Evolutionary conservation across 768 basidiomycete genomes (phyloP).

Genomic region (Psilocybe cubensis): DNA sequence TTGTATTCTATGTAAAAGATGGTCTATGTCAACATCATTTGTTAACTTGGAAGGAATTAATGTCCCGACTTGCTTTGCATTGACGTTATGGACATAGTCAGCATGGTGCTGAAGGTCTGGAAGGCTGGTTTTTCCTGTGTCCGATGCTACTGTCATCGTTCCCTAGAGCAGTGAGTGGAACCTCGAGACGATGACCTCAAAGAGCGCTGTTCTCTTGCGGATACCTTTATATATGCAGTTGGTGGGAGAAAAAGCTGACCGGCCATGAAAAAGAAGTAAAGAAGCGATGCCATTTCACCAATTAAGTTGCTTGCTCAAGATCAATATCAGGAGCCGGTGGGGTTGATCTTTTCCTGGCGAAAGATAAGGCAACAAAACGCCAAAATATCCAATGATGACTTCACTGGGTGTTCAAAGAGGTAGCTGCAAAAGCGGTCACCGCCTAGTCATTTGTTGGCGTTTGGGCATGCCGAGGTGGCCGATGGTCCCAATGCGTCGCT

Average conservation of each 20-base stretch:
- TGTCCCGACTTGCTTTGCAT: slow-evolving; percentile 21
- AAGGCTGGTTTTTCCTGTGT: slow-evolving; percentile 13
- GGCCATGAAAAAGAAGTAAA: background rate
- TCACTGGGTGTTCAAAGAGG: background rate
- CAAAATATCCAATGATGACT: background rate
- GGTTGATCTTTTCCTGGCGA: background rate
- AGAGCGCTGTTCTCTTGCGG: background rate
- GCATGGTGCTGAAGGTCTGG: slow-evolving; percentile 6
- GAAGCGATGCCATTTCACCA: slow-evolving; percentile 1
- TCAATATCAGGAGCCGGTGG: background rate
- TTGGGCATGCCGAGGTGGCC: background rate
- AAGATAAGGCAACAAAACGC: background rate
- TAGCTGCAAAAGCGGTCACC: too few species aligned
- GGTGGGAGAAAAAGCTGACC: slow-evolving; percentile 2
- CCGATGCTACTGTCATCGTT: slow-evolving; percentile 12
- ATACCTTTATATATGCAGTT: background rate
- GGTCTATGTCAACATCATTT: background rate
- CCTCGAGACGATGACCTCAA: background rate
- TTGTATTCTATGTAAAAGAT: slow-evolving; percentile 30
- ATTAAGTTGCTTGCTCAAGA: background rate
- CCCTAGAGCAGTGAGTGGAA: background rate
- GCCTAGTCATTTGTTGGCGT: background rate
- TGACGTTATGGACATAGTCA: slow-evolving; percentile 25
- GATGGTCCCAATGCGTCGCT: background rate
- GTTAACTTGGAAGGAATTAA: background rate